Conservation (phyloP, 768 basidiomycete genomes). For the Boletus bicolor region DNA sequence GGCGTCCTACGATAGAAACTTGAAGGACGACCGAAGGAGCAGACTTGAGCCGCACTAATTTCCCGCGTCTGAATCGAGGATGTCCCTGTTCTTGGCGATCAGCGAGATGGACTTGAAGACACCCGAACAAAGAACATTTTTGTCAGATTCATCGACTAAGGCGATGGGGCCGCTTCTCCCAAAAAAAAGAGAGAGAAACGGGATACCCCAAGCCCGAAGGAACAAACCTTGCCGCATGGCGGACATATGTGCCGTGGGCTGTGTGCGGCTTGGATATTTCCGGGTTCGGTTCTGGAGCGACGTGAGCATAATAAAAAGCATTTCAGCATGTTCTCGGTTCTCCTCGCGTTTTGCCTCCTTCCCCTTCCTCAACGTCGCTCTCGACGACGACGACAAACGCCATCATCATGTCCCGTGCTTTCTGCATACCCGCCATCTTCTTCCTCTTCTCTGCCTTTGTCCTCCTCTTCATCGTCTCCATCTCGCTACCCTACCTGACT, state of each 20-base stretch:
- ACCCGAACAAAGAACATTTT: too few relatives aligned
- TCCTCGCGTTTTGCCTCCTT: not conserved
- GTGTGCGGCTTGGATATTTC: slow-evolving; percentile 4
- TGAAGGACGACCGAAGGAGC: too few relatives aligned
- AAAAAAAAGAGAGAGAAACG: too few relatives aligned
- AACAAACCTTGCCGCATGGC: not conserved
- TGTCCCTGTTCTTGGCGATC: too few relatives aligned
- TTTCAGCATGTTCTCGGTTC: not conserved
- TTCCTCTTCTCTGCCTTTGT: slow-evolving; percentile 60
- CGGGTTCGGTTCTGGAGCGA: not conserved
- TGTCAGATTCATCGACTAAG: too few relatives aligned
- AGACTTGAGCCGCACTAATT: too few relatives aligned
- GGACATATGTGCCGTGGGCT: not conserved
- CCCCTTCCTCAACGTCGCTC: slow-evolving; percentile 4
- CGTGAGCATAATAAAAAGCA: slow-evolving; percentile 20
- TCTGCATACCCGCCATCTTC: slow-evolving; percentile 60
- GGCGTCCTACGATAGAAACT: too few relatives aligned
- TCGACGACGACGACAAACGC: not conserved
- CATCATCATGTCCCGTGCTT: slow-evolving; percentile 41
- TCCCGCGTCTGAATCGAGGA: too few relatives aligned
- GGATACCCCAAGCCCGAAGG: too few relatives aligned
- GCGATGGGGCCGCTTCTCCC: too few relatives aligned
- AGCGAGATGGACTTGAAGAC: too few relatives aligned
- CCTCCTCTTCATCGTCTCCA: slow-evolving; percentile 62
- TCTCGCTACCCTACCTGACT: slow-evolving; percentile 68